Evolutionary conservation across 345 rosid genomes (phyloP).

Genomic region (Geranium brycei): DNA sequence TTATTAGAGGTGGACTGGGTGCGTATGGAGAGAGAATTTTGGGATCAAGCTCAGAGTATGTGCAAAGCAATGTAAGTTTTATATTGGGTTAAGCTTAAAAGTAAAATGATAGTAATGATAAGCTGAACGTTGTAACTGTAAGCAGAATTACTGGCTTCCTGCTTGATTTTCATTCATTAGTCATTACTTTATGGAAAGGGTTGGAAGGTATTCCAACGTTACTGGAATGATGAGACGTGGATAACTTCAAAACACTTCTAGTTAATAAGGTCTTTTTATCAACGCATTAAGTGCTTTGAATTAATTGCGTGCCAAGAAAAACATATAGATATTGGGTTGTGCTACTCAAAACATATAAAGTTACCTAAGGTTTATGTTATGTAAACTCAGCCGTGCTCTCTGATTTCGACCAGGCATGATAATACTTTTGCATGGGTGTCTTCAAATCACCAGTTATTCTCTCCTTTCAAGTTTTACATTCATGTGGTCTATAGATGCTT

Average conservation of each 20-base stretch:
- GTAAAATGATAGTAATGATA: neutral
- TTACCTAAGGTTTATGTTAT: no score
- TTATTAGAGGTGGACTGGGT: slow-evolving; percentile 76
- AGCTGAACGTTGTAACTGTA: slow-evolving; percentile 7
- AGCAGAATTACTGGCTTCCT: neutral
- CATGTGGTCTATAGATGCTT: neutral
- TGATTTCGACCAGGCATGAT: no score
- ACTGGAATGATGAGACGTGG: no score
- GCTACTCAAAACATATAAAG: no score
- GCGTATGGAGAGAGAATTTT: slow-evolving; percentile 87
- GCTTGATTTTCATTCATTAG: neutral
- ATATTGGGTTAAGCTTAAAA: slow-evolving; percentile 5
- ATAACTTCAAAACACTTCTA: no score
- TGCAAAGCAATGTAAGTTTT: slow-evolving; percentile 90
- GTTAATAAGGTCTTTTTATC: no score
- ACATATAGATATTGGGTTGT: no score
- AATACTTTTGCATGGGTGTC: neutral
- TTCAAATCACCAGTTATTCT: no score
- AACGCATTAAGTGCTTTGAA: no score
- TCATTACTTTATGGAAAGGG: neutral
- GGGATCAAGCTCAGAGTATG: slow-evolving; percentile 92
- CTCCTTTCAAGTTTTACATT: neutral
- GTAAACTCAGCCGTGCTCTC: no score
- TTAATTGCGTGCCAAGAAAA: no score
- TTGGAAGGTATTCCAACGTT: neutral